A percentile compares a stretch with the other conserved stretches of the same genome.
Evolutionary conservation across 164 flowering plant species (phyloP).

Genomic region (Liriodendron chinense): DNA sequence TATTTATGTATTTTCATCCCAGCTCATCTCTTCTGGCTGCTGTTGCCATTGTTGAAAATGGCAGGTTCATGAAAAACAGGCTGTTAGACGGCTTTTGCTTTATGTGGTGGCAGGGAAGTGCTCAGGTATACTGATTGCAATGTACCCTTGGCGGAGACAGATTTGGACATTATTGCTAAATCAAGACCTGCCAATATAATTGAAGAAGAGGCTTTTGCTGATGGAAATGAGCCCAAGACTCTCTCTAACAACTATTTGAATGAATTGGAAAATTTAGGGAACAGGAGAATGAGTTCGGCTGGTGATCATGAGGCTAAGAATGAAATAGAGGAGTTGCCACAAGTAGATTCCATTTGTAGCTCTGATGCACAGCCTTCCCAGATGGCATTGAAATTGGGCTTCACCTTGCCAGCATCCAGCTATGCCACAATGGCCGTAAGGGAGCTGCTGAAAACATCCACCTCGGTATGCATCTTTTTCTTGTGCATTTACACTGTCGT

Average conservation of each 20-base stretch:
- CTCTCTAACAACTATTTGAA: conserved; percentile 8
- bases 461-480: conserved; percentile 55
- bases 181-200: conserved; percentile 19
- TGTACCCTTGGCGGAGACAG: conserved; percentile 75
- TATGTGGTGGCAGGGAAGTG: conserved; percentile 54
- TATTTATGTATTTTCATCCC: conserved; percentile 16
- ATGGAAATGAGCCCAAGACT: conserved; percentile 13
- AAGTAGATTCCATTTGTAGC: conserved; percentile 11
- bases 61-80: neutral
- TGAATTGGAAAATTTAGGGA: conserved; percentile 17
- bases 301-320: conserved; percentile 17
- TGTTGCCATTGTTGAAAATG: neutral
- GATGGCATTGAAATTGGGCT: conserved; percentile 66
- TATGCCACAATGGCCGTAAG: conserved; percentile 98
- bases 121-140: conserved; percentile 57
- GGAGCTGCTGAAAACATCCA: conserved; percentile 88
- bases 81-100: neutral
- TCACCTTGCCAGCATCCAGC: conserved; percentile 85
- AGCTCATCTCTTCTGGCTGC: neutral
- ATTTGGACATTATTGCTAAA: conserved; percentile 59
- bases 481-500: neutral
- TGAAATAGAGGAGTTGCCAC: conserved; percentile 20
- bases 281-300: conserved; percentile 9
- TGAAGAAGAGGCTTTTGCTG: conserved; percentile 19
- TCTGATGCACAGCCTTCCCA: conserved; percentile 34